Evolutionary conservation across 129 eudicot genomes (phyloP), one percentile per base, ranked within the genome.

Genomic region (Helianthus tuberosus): DNA sequence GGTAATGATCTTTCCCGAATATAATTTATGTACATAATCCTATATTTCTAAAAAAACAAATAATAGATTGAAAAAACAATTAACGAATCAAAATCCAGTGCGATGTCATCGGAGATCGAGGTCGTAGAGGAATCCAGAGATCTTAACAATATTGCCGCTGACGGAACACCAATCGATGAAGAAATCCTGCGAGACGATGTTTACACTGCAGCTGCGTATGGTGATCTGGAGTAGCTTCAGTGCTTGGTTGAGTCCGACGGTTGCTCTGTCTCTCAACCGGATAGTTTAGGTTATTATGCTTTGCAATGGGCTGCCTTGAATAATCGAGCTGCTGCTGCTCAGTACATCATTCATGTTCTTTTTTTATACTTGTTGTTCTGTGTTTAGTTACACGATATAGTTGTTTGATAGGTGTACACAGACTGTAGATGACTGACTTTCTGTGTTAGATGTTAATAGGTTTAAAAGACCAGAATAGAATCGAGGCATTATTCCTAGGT

Each of bases 241-340:
- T 77, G 97, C 50, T 75, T 95, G 91, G 99, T 91, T 36, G 97
- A 89, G 85, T 83, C 81, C 0, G 97, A 95, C 76, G 96, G 94
- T 10, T 95, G 99, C 79, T 91, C 96, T 8, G 95, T 95, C 17
- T 85, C 96, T 1, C 87, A 91, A 63, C 94, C 96, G 0, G 99
- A 95, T 74, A 81, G 73, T 15, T 84, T 83, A 13, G 97, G 99
- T n/a, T 95, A 95, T 85, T 87, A 80, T 68, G 95, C 99, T 46
- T 82, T 95, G 73, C 99, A 95, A 75, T 95, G 99, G 99, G 99
- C 99, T 13, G 97, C 99, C n/a, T 91, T 95, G 35, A 95, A 95
- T 64, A 95, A 95, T 58, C 97, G 99, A 13, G 85, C 95, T 10
- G 99, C 97, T 43, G 99, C 97, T 66, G 99, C 95, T 13, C 99